Evolutionary conservation across 768 basidiomycete genomes (phyloP).

Genomic region (Podaxis sp.): DNA sequence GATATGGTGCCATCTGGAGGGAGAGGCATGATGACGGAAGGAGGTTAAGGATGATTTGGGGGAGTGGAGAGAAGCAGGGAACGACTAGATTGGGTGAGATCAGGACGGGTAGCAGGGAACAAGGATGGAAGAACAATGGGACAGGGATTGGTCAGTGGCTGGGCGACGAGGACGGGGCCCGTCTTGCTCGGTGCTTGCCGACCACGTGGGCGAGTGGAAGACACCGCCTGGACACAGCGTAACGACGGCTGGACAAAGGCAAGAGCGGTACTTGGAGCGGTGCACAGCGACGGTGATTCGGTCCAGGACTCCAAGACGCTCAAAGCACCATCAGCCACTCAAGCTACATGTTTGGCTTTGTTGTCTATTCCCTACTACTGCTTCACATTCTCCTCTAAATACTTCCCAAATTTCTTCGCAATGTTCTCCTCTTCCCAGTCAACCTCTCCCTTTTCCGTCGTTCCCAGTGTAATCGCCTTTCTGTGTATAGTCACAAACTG

Average conservation of each 20-base stretch:
- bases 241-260: not conserved
- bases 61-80: not conserved
- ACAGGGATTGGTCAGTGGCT: not conserved
- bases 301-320: no score
- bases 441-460: slow-evolving; percentile 72
- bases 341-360: slow-evolving; percentile 14
- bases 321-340: not conserved
- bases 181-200: slow-evolving; percentile 8
- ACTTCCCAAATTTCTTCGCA: slow-evolving; percentile 65
- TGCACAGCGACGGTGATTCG: no score
- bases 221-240: not conserved
- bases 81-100: not conserved
- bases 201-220: slow-evolving; percentile 2
- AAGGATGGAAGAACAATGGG: slow-evolving; percentile 1
- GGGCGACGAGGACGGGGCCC: not conserved
- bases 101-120: slow-evolving; percentile 3
- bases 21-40: slow-evolving; percentile 57
- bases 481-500: slow-evolving; percentile 91
- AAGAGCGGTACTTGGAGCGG: not conserved
- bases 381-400: slow-evolving; percentile 70
- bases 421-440: slow-evolving; percentile 78
- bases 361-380: slow-evolving; percentile 23
- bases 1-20: slow-evolving; percentile 54
- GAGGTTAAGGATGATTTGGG: not conserved
- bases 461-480: slow-evolving; percentile 83